These are phyloP conservation scores for Pezicula radicicola DNA, from an alignment of 2,329 filamentous ascomycete species.

Conservation along the genomic window DNA sequence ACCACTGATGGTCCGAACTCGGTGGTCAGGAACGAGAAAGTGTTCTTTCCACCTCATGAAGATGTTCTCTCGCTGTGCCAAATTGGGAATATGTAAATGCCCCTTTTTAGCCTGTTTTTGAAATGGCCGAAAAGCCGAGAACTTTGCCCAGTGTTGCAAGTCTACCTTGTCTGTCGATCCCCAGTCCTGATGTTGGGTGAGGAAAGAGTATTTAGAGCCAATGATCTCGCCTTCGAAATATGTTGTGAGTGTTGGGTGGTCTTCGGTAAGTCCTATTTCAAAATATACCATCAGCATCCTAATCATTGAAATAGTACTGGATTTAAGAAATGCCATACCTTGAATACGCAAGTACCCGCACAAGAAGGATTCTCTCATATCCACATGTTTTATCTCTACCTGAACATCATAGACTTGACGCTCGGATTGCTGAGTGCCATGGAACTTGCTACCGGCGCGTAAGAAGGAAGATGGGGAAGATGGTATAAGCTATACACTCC, in stretches of 20 bases:
- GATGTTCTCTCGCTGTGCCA: constrained; percentile 78
- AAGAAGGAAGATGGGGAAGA: constrained; percentile 83
- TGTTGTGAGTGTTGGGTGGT: constrained; percentile 95
- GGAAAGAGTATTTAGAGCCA: constrained; percentile 90
- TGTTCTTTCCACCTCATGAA: constrained; percentile 99
- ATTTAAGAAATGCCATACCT: constrained; percentile 49
- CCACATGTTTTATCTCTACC: constrained; percentile 95
- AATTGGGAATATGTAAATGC: constrained; percentile 62
- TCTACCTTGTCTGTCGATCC: constrained; percentile 90
- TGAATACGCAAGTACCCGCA: constrained; percentile 95
- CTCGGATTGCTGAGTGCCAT: constrained; percentile 90
- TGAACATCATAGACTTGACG: constrained; percentile 92
- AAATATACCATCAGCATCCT: neutral
- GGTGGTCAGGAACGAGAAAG: constrained; percentile 93
- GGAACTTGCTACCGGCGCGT: constrained; percentile 82
- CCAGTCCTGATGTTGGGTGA: constrained; percentile 86
- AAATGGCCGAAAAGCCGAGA: constrained; percentile 80
- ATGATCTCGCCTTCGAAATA: constrained; percentile 99
- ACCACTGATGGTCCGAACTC: constrained; percentile 84
- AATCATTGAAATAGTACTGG: constrained; percentile 10
- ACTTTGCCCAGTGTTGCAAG: constrained; percentile 88
- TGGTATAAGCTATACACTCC: constrained; percentile 46
- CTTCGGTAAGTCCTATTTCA: constrained; percentile 76
- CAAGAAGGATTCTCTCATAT: constrained; percentile 89
- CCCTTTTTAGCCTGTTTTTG: constrained; percentile 55